These are phyloP conservation scores for Coprinellus aureogranulatus DNA, from an alignment of 768 basidiomycete genomes.

Conservation along the genomic window DNA sequence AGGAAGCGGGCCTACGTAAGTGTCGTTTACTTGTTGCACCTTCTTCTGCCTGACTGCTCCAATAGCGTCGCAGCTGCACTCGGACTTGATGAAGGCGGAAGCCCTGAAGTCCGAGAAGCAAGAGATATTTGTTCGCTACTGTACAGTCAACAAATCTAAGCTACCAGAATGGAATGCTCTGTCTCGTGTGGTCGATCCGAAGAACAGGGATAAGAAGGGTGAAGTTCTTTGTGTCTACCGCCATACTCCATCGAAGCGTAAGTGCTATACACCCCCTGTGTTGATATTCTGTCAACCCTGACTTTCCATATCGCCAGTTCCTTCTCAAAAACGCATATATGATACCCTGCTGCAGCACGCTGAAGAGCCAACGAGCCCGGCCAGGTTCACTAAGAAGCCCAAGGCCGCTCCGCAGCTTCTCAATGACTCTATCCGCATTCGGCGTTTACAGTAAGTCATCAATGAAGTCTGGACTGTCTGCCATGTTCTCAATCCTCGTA, in stretches of 20 bases:
- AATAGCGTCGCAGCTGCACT: neutral
- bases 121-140: neutral
- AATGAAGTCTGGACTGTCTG: no score
- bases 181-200: neutral
- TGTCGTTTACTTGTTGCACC: neutral
- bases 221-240: conserved; percentile 11
- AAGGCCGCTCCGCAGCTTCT: neutral
- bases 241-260: conserved; percentile 12
- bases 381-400: neutral
- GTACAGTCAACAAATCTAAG: conserved; percentile 2
- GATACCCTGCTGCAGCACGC: conserved; percentile 10
- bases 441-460: neutral
- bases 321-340: conserved; percentile 12
- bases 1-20: neutral
- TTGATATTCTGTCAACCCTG: neutral
- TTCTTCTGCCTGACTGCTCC: neutral
- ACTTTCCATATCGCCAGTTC: conserved; percentile 9
- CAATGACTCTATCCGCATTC: neutral
- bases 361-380: neutral
- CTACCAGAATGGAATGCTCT: conserved; percentile 6
- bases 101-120: neutral
- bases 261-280: neutral
- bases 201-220: neutral
- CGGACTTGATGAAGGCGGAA: neutral
- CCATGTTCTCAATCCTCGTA: no score